Conservation (phyloP, 106 monocot species). For the Chionographis japonica region DNA sequence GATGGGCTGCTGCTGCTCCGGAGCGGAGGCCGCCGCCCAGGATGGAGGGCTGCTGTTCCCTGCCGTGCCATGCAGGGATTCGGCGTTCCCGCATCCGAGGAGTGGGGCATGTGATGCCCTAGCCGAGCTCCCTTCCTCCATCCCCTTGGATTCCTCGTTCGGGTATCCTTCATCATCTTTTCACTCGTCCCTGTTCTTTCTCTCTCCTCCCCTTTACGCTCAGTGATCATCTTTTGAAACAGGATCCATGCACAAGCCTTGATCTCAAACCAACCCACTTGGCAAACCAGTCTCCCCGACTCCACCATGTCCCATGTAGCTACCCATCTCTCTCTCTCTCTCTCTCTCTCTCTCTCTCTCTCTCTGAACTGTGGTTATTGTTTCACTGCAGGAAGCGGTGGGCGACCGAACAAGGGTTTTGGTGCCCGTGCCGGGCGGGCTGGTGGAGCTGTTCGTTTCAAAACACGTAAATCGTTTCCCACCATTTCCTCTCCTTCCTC, state of each 20-base stretch:
- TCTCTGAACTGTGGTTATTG: neutral
- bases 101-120: constrained; percentile 47
- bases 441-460: constrained; percentile 55
- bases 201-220: too few species aligned
- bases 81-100: constrained; percentile 25
- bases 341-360: too few species aligned
- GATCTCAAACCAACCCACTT: constrained; percentile 60
- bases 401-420: constrained; percentile 36
- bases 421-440: constrained; percentile 52
- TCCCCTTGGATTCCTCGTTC: constrained; percentile 44
- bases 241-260: constrained; percentile 64
- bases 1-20: constrained; percentile 54
- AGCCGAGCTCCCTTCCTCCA: constrained; percentile 34
- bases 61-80: constrained; percentile 33
- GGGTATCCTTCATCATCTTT: neutral
- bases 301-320: constrained; percentile 8
- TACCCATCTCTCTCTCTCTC: neutral
- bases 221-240: neutral
- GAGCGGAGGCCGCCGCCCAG: constrained; percentile 17
- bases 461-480: constrained; percentile 37
- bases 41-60: neutral
- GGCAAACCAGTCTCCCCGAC: constrained; percentile 29
- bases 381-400: constrained; percentile 27
- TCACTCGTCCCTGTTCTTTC: too few species aligned
- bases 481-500: neutral